A percentile compares a stretch with the other conserved stretches of the same genome.
Evolutionary conservation across 371 early-diverging fungal species (phyloP).

Genomic region (Rhizopus arrhizus): DNA sequence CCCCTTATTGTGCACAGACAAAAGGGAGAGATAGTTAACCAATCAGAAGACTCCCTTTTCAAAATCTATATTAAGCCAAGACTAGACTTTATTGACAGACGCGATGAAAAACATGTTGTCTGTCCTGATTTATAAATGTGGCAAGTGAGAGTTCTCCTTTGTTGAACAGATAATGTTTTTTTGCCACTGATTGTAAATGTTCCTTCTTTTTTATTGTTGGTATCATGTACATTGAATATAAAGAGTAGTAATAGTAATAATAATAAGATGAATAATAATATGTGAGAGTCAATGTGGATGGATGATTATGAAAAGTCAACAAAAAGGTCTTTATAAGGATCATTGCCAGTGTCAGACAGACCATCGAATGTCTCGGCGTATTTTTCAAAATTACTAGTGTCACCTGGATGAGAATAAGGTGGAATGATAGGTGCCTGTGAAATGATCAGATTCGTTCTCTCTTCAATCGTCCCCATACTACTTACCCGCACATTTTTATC

Average conservation of each 20-base stretch:
- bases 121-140: no score
- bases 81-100: no score
- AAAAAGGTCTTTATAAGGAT: slow-evolving; percentile 50
- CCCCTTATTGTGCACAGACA: no score
- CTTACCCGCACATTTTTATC: slow-evolving; percentile 65
- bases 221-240: slow-evolving; percentile 10
- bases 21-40: no score
- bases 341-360: slow-evolving; percentile 33
- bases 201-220: neutral
- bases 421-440: slow-evolving; percentile 87
- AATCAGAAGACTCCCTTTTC: no score
- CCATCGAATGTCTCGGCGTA: slow-evolving; percentile 83
- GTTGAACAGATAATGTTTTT: no score
- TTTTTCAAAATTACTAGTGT: slow-evolving; percentile 94
- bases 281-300: neutral
- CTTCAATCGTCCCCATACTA: neutral
- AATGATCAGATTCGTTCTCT: neutral
- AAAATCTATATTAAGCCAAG: no score
- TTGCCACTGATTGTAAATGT: neutral
- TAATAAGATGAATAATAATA: neutral
- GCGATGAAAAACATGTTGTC: no score
- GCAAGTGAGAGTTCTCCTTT: no score
- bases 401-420: slow-evolving; percentile 84
- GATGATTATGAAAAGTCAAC: slow-evolving; percentile 36
- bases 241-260: neutral